Evolutionary conservation across 106 monocot genomes (phyloP).

Genomic region (Alisma plantagoaquatica): DNA sequence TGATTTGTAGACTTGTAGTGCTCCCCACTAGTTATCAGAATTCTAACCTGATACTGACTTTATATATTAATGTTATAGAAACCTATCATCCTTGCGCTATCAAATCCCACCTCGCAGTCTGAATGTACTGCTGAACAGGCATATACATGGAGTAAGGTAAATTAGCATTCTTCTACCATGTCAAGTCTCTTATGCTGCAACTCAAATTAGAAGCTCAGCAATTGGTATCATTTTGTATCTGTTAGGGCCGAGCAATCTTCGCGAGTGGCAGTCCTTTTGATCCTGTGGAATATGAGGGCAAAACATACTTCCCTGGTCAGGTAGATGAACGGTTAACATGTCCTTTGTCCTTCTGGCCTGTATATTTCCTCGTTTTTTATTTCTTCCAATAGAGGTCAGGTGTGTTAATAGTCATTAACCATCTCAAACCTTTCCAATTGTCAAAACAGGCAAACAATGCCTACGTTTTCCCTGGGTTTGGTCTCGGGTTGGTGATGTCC

Average conservation of each 20-base stretch:
- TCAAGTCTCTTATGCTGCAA: neutral
- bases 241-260: constrained; percentile 73
- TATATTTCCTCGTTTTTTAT: too few species aligned
- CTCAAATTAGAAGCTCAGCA: neutral
- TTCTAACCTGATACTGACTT: too few species aligned
- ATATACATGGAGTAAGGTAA: constrained; percentile 63
- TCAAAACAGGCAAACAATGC: constrained; percentile 91
- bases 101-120: constrained; percentile 62
- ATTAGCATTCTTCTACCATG: neutral
- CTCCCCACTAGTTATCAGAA: too few species aligned
- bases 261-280: constrained; percentile 89
- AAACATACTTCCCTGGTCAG: constrained; percentile 56
- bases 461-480: constrained; percentile 85
- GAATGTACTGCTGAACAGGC: constrained; percentile 78
- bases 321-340: too few species aligned
- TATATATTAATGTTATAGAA: too few species aligned
- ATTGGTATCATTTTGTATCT: neutral
- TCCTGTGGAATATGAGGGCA: constrained; percentile 57
- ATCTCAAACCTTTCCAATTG: too few species aligned
- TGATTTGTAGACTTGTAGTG: too few species aligned
- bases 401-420: too few species aligned
- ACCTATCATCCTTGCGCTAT: constrained; percentile 59
- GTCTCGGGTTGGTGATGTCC: constrained; percentile 72
- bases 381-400: too few species aligned
- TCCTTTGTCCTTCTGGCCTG: too few species aligned